Conservation (phyloP, 257 asterid genomes). For the Phtheirospermum japonicum region DNA sequence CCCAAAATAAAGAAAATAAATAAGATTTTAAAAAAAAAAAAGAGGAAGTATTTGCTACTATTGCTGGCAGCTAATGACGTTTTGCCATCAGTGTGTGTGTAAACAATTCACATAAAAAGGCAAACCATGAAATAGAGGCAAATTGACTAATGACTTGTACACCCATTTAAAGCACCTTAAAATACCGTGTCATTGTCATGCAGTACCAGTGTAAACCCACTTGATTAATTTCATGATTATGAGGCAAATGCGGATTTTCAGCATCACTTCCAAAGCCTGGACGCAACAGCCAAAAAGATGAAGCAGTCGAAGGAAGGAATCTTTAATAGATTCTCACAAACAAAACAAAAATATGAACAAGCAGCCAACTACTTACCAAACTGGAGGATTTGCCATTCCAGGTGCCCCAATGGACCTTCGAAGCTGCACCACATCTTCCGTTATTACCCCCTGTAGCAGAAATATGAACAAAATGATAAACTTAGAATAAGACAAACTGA, state of each 20-base stretch:
- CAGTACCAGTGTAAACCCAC: slow-evolving; percentile 99
- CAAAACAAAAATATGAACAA: slow-evolving; percentile 20
- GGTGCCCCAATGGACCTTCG: slow-evolving; percentile 91
- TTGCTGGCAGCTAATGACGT: too few relatives aligned
- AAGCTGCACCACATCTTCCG: slow-evolving; percentile 90
- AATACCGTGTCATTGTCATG: slow-evolving; percentile 97
- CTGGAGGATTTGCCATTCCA: slow-evolving; percentile 99
- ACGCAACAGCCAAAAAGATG: slow-evolving; percentile 26
- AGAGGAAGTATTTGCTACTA: too few relatives aligned
- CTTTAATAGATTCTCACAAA: slow-evolving; percentile 25
- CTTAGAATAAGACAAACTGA: neutral
- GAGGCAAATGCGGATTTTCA: slow-evolving; percentile 92
- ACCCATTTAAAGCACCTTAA: too few relatives aligned
- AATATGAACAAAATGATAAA: neutral
- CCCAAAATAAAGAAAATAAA: too few relatives aligned
- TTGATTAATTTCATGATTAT: slow-evolving; percentile 91
- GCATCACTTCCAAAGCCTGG: slow-evolving; percentile 97
- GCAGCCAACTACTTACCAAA: slow-evolving; percentile 58
- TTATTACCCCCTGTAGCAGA: slow-evolving; percentile 77
- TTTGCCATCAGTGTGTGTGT: too few relatives aligned
- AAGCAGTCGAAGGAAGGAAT: slow-evolving; percentile 20
- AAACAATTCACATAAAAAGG: neutral
- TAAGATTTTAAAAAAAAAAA: neutral
- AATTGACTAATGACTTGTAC: too few relatives aligned
- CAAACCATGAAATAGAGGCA: too few relatives aligned